Evolutionary conservation across 1,284 basidiomycete genomes (phyloP), one percentile per base, ranked within the genome.

Genomic region (Sutorius eximius): DNA sequence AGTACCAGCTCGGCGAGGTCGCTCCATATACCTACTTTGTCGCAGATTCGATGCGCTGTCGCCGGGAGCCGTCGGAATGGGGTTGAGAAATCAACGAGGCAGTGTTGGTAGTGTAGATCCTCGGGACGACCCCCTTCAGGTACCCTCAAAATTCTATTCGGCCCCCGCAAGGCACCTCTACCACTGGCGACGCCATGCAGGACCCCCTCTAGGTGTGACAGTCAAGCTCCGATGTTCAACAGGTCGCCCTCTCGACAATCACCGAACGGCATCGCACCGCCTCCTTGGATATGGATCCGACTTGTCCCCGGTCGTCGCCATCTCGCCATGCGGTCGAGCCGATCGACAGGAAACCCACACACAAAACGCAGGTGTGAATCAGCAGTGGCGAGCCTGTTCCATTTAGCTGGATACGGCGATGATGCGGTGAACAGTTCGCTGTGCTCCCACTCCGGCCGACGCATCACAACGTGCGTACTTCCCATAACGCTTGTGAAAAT

Each of bases 181-280:
- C 13, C 22, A 45, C 16, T 4, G 27, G 18, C n/a, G 18, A 47
- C 45, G 15, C 4, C 7, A 20, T 13, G n/a, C 2, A 10, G 6
- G 29, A 37, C 44, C 27, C 27, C 11, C 13, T n/a, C 15, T 18
- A 22, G 36, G 13, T 34, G 38, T 48, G 44, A 29, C 20, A 15
- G 3, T 13, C 44, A 34, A 32, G 18, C 30, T 55, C 59, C 42
- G 59, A 40, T 24, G 30, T 27, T 24, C 5, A 20, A 32, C 30
- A 42, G 33, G 59, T 51, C 60, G 15, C 60, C 59, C 45, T 64
- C 59, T 40, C 59, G 49, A 60, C 60, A 42, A 52, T 57, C 59
- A 62, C 44, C 45, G 30, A 45, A 29, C 27, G 16, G 24, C 41
- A 32, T 37, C n/a, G 38, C 38, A 48, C 34, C 36, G 53, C 61